These are phyloP conservation scores for Claviceps arundinis DNA, from an alignment of 2,329 filamentous ascomycete species.

Conservation along the genomic window DNA sequence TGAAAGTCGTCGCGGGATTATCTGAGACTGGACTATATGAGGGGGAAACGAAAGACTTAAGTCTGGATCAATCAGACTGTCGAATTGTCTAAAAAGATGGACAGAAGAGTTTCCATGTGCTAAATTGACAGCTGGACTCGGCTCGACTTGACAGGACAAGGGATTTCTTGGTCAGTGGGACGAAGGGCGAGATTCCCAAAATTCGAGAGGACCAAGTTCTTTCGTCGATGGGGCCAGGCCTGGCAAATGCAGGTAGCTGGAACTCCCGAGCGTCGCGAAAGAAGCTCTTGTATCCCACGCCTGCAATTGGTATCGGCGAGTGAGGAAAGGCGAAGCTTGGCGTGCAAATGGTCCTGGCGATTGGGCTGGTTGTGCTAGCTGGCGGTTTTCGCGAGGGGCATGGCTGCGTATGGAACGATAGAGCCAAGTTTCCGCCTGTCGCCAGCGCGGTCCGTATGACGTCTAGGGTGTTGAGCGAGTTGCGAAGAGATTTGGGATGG, in stretches of 20 bases:
- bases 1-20: background rate
- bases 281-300: background rate
- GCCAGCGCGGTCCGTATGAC: no score
- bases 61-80: no score
- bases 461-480: no score
- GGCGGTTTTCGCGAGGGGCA: background rate
- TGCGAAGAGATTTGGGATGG: no score
- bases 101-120: background rate
- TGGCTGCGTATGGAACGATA: background rate
- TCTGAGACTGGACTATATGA: background rate
- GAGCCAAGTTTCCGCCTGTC: background rate
- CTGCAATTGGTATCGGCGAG: background rate
- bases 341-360: background rate
- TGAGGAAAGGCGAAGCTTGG: background rate
- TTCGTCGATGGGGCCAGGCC: background rate
- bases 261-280: background rate
- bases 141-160: background rate
- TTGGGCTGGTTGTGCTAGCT: background rate
- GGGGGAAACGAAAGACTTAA: background rate
- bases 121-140: background rate
- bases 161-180: background rate
- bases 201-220: background rate
- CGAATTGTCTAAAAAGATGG: background rate
- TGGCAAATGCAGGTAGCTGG: background rate
- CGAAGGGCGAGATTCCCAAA: background rate